Evolutionary conservation across 2,329 filamentous ascomycete genomes (phyloP).

Genomic region (Chaetomiaceae sp.): DNA sequence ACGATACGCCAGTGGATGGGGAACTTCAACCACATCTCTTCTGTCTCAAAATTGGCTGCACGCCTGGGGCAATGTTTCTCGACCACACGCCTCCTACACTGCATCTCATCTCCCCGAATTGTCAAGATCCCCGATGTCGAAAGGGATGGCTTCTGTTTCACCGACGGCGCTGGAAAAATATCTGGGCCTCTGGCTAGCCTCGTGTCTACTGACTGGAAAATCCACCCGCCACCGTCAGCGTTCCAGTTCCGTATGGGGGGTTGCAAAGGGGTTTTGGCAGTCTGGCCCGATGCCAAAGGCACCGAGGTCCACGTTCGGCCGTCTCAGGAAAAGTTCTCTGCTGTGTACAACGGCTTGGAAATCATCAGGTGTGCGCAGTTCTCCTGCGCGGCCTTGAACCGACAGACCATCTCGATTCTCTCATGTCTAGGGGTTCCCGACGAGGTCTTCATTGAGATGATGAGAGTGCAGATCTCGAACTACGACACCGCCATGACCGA

Average conservation of each 20-base stretch:
- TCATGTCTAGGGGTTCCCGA: conserved; percentile 69
- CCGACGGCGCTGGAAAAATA: conserved; percentile 92
- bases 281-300: conserved; percentile 63
- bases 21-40: conserved; percentile 70
- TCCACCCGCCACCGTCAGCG: conserved; percentile 66
- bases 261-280: conserved; percentile 80
- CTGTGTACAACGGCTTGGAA: conserved; percentile 68
- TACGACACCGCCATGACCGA: conserved; percentile 68
- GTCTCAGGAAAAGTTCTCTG: conserved; percentile 83
- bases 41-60: conserved; percentile 85
- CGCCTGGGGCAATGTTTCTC: conserved; percentile 94
- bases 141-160: conserved; percentile 67
- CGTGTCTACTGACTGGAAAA: conserved; percentile 63
- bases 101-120: conserved; percentile 54
- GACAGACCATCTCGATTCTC: conserved; percentile 84
- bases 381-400: conserved; percentile 75
- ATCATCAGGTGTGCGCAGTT: conserved; percentile 77
- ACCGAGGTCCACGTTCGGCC: conserved; percentile 72
- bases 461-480: conserved; percentile 60
- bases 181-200: conserved; percentile 70
- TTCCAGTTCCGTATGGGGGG: conserved; percentile 92
- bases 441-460: conserved; percentile 60
- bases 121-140: conserved; percentile 66
- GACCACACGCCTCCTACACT: conserved; percentile 71
- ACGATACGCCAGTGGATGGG: conserved; percentile 86